Evolutionary conservation across 2,329 filamentous ascomycete species (phyloP), one percentile per base, ranked within the genome.

Genomic region (Colletotrichum echinochloae): DNA sequence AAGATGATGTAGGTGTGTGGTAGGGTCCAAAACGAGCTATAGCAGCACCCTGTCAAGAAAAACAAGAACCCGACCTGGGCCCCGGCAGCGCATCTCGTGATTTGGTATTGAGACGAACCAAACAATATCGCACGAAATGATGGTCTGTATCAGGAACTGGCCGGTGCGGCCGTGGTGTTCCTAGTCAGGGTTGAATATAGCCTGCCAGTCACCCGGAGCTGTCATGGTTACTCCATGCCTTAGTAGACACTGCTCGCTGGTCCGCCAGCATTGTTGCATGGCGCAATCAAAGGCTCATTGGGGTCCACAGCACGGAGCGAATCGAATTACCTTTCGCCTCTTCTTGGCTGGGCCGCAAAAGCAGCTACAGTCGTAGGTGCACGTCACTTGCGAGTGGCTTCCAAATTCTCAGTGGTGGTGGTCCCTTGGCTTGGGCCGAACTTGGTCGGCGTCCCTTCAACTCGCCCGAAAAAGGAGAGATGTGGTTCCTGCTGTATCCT

Each of bases 111-210:
- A 20, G 23, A 35, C 33, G 39, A 52, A 37, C 64, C 51, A 57
- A 67, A 70, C 57, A 70, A 70, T 66, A 67, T 70, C 67, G 41
- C 56, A 62, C 51, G 67, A 70, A 70, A 70, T 70, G 67, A 67
- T 46, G 64, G 39, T 51, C 49, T 67, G 67, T 57, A 67, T 57
- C 63, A 70, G 64, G 63, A 67, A 26, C 51, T 28, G 30, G 64
- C 35, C 49, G 57, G 46, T 39, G 54, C 28, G 26, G 44, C 61
- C 48, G 41, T 26, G 30, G 46, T 26, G 26, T 49, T 62, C 33
- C 63, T 51, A 54, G 52, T 52, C 23, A 37, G 26, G 4, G 37
- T 67, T n/a, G 35, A n/a, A n/a, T 33, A 30, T 39, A 49, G 16
- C 23, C 18, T 63, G 26, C 18, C 37, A 18, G 20, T 30, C 44